Percentiles rank a stretch among this genome's conserved stretches.
phyloP scores from a whole-genome alignment of 148 eudicot species.

The Tetragonia tetragonoides region DNA sequence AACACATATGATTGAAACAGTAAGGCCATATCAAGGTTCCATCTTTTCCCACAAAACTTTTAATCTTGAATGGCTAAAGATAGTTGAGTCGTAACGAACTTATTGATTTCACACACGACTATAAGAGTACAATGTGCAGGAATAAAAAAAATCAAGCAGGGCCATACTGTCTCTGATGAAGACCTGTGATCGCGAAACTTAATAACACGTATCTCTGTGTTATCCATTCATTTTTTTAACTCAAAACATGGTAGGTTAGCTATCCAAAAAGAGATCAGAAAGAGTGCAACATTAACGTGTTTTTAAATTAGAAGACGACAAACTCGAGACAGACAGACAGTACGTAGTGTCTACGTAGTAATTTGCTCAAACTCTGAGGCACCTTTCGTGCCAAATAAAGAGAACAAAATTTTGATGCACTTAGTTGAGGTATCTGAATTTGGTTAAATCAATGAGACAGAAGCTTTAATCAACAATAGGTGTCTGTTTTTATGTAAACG shows the following conservation, averaged over 20 bases:
- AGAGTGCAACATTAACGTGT: background rate
- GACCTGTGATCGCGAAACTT: background rate
- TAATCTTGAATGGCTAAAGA: background rate
- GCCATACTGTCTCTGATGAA: background rate
- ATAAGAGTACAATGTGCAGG: constrained; percentile 11
- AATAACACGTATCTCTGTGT: constrained; percentile 6
- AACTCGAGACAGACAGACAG: no score
- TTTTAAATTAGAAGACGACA: background rate
- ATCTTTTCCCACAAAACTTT: background rate
- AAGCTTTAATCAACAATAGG: background rate
- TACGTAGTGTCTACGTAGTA: no score
- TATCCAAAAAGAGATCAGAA: background rate
- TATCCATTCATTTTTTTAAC: background rate
- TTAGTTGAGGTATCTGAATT: background rate
- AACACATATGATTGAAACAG: background rate
- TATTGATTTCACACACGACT: no score
- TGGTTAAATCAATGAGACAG: background rate
- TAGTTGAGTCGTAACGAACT: constrained; percentile 11
- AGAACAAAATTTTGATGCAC: no score
- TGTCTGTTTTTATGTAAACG: background rate
- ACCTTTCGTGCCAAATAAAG: no score
- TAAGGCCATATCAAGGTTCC: background rate
- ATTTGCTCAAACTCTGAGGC: no score
- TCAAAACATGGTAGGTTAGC: background rate
- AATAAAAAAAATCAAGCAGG: background rate